A percentile compares a stretch with the other conserved stretches of the same genome.
Evolutionary conservation across 164 flowering plant species (phyloP).

Genomic region (Aristolochia contorta): DNA sequence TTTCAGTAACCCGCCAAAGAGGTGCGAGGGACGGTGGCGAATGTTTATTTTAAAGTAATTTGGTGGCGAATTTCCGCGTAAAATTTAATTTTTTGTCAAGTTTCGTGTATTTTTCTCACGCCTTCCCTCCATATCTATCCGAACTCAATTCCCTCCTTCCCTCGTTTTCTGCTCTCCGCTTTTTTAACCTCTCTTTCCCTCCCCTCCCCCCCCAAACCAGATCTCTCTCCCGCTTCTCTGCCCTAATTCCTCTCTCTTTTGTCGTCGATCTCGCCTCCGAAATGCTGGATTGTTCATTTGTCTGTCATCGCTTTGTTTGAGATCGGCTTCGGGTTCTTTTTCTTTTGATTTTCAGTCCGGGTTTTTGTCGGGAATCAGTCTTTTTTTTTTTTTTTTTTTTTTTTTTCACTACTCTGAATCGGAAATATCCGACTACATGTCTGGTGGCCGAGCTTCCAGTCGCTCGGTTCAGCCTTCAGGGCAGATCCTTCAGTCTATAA

Average conservation of each 20-base stretch:
- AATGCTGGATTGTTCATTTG: background rate
- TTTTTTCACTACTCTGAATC: background rate
- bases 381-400: too few species aligned
- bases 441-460: slow-evolving; percentile 29
- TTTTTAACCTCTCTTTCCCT: slow-evolving; percentile 20
- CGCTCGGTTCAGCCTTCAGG: slow-evolving; percentile 25
- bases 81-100: too few species aligned
- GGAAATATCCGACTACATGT: slow-evolving; percentile 20
- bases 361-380: background rate
- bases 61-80: too few species aligned
- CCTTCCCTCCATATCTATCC: slow-evolving; percentile 94
- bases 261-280: background rate
- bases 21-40: too few species aligned
- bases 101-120: slow-evolving; percentile 6
- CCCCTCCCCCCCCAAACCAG: slow-evolving; percentile 16
- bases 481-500: slow-evolving; percentile 34
- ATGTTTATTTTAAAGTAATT: too few species aligned
- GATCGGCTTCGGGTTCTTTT: background rate
- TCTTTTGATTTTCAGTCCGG: background rate
- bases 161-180: slow-evolving; percentile 48
- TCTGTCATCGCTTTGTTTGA: slow-evolving; percentile 4
- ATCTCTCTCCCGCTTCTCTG: slow-evolving; percentile 7
- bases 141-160: slow-evolving; percentile 77
- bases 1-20: too few species aligned
- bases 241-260: background rate